phyloP scores from a whole-genome alignment of 1,139 yeast species.

The Candida tetrigidarum region DNA sequence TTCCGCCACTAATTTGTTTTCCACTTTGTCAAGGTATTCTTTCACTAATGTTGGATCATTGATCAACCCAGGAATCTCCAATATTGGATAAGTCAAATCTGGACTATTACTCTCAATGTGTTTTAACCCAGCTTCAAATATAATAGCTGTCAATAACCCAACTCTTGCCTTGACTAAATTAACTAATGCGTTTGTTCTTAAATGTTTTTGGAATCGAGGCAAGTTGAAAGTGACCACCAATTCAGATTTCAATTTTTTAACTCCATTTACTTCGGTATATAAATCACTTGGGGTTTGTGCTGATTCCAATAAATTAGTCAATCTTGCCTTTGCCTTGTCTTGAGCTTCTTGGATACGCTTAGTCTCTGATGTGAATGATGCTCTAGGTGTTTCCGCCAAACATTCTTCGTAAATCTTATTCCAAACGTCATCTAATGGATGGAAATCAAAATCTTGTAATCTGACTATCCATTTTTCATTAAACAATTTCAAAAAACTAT shows the following conservation, averaged over 20 bases:
- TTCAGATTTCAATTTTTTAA: conserved; percentile 47
- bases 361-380: conserved; percentile 57
- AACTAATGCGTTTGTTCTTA: conserved; percentile 66
- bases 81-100: conserved; percentile 33
- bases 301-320: conserved; percentile 37
- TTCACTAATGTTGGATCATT: conserved; percentile 45
- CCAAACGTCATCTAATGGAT: conserved; percentile 63
- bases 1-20: conserved; percentile 42
- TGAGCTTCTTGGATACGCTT: conserved; percentile 70
- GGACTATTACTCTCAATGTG: conserved; percentile 63
- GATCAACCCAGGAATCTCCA: conserved; percentile 40
- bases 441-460: conserved; percentile 43
- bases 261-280: conserved; percentile 35
- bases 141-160: conserved; percentile 68
- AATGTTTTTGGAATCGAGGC: conserved; percentile 66
- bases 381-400: conserved; percentile 52
- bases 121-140: conserved; percentile 63
- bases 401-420: conserved; percentile 54
- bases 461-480: conserved; percentile 59
- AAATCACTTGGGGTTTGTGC: conserved; percentile 35
- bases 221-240: conserved; percentile 67
- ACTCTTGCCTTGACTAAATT: conserved; percentile 68
- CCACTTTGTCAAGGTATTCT: conserved; percentile 31
- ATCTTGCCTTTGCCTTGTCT: conserved; percentile 55
- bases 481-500: conserved; percentile 49